Conservation (phyloP, 1,284 basidiomycete genomes). For the Austroboletus rostrupii region DNA sequence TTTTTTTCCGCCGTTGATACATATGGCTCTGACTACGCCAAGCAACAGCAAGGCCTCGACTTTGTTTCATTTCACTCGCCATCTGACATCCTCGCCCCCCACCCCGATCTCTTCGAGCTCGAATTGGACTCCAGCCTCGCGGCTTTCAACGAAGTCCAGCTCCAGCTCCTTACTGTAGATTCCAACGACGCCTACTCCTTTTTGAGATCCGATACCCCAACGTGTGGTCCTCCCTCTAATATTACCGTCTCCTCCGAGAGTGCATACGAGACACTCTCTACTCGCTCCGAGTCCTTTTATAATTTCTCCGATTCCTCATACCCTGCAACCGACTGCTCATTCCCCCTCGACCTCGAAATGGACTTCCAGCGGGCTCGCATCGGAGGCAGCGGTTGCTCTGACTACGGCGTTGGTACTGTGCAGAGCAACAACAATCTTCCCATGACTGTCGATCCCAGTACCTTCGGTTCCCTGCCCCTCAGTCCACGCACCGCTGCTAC, state of each 20-base stretch:
- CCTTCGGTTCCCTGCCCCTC: conserved; percentile 55
- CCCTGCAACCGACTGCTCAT: conserved; percentile 49
- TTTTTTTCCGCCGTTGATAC: conserved; percentile 34
- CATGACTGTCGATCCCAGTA: conserved; percentile 45
- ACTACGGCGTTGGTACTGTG: conserved; percentile 43
- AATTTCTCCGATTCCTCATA: conserved; percentile 54
- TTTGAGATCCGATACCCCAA: conserved; percentile 58
- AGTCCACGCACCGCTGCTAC: conserved; percentile 56
- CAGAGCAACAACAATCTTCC: conserved; percentile 39
- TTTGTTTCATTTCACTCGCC: conserved; percentile 65
- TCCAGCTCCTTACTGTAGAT: conserved; percentile 61
- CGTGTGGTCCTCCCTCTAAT: conserved; percentile 68
- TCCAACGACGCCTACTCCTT: conserved; percentile 59
- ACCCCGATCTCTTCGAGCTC: conserved; percentile 75
- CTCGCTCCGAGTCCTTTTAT: conserved; percentile 65
- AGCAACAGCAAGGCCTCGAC: conserved; percentile 48
- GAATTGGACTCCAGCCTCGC: conserved; percentile 71
- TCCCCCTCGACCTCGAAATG: conserved; percentile 64
- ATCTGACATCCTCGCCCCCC: conserved; percentile 64
- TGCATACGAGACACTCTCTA: conserved; percentile 63
- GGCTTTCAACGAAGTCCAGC: conserved; percentile 56
- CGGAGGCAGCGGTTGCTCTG: conserved; percentile 43
- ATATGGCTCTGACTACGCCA: conserved; percentile 36
- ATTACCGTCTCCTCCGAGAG: conserved; percentile 77
- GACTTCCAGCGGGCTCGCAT: conserved; percentile 63